Conservation (phyloP, 176 grass and related monocot species). For the Pontederia crassipes region DNA sequence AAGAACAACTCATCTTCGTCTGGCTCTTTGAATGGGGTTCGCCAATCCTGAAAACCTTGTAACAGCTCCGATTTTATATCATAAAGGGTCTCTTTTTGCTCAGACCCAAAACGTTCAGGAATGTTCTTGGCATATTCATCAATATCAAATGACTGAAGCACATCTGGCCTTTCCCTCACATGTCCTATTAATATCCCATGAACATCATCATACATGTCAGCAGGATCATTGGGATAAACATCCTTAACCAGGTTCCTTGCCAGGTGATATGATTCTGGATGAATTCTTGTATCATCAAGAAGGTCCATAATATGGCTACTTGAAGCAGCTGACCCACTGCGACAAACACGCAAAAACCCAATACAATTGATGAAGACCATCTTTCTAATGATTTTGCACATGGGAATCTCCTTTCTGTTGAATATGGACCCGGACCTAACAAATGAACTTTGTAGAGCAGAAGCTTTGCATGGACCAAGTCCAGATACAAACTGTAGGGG, state of each 20-base stretch:
- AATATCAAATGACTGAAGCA: constrained; percentile 31
- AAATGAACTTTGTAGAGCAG: constrained; percentile 79
- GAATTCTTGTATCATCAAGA: constrained; percentile 96
- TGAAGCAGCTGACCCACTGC: constrained; percentile 66
- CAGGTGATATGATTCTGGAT: constrained; percentile 89
- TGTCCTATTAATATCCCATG: constrained; percentile 85
- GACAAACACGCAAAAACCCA: constrained; percentile 78
- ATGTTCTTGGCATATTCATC: constrained; percentile 59
- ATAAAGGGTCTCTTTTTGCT: constrained; percentile 46
- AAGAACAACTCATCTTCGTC: constrained; percentile 81
- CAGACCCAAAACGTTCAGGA: constrained; percentile 23
- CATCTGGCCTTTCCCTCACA: constrained; percentile 34
- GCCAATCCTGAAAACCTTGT: constrained; percentile 58
- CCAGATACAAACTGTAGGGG: constrained; percentile 85
- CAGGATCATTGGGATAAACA: constrained; percentile 46
- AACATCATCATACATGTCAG: constrained; percentile 91
- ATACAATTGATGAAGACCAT: constrained; percentile 87
- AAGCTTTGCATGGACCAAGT: constrained; percentile 85
- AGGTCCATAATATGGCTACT: constrained; percentile 90
- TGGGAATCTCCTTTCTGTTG: constrained; percentile 83
- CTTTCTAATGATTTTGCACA: constrained; percentile 56
- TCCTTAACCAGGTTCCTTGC: constrained; percentile 88
- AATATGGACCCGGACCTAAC: constrained; percentile 87
- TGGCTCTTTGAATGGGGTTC: constrained; percentile 50
- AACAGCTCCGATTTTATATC: constrained; percentile 50